Evolutionary conservation across 2,329 filamentous ascomycete species (phyloP), one percentile per base, ranked within the genome.

Genomic region (Colletotrichum chrysophilum): DNA sequence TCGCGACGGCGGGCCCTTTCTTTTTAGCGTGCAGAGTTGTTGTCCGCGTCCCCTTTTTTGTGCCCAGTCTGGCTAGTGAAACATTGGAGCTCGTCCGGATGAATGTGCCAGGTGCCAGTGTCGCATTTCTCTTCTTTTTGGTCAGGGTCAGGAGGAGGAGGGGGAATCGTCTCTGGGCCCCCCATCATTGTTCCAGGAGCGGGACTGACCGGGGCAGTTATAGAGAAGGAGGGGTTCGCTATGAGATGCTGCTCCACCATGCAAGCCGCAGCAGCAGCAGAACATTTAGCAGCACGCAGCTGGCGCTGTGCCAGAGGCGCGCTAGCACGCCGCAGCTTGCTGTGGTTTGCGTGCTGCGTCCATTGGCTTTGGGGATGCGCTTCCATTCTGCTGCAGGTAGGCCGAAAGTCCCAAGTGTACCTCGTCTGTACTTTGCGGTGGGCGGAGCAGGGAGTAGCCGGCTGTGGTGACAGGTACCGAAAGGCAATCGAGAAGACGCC

Each of bases 11-110:
- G 70, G 70, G 65, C 74, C 74, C 70, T 74, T 64, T 76, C 70
- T 74, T 76, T 75, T 74, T 76, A 76, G 74, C 74, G 74, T 76
- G 70, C 70, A 76, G 74, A 74, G 43, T 38, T 36, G 62, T 24
- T 68, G 64, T 52, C 26, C 48, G 13, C 34, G 58, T 75, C 74
- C 74, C 70, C 74, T 76, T 74, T 73, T 69, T 62, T 69, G 70
- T 69, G 70, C 58, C 56, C 65, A 43, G 66, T 66, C 64, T 71
- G 58, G 48, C 74, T 76, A 68, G 74, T 76, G 74, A 74, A 76
- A 74, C 74, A 74, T 76, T 66, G 70, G 58, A 74, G 58, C 56
- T 62, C 64, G 24, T 66, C 56, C 34, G 62, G 26, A 66, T 38
- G 60, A 24, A 43, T 43, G 58, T 64, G 28, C 68, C 67, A 71